Conservation (phyloP, 495 filamentous ascomycete species). For the Penicillium soppii region DNA sequence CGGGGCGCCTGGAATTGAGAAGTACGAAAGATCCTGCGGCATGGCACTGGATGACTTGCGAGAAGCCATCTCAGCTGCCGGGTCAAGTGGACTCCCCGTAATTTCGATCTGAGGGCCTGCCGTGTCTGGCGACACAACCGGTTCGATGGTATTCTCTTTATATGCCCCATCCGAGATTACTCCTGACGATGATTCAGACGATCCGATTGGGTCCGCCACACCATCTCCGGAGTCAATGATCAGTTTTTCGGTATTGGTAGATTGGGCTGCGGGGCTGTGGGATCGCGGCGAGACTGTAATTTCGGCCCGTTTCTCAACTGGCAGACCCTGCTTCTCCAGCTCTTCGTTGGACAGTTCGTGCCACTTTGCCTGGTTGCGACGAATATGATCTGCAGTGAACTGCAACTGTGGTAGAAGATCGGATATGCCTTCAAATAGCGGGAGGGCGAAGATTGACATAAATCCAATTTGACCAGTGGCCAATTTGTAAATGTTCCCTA, state of each 20-base stretch:
- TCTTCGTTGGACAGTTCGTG: conserved; percentile 61
- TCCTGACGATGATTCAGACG: conserved; percentile 21
- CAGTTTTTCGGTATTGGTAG: conserved; percentile 2
- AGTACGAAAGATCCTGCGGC: conserved; percentile 32
- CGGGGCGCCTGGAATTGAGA: conserved; percentile 26
- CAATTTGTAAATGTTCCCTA: conserved; percentile 78
- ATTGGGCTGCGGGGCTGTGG: conserved; percentile 29
- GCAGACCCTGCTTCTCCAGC: conserved; percentile 31
- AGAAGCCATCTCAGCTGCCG: conserved; percentile 20
- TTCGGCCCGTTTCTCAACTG: conserved; percentile 19
- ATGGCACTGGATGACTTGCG: conserved; percentile 40
- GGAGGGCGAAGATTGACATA: conserved; percentile 92
- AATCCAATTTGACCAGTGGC: conserved; percentile 87
- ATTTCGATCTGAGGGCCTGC: conserved; percentile 44
- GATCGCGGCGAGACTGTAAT: conserved; percentile 38
- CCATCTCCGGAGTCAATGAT: background rate
- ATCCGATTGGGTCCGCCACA: conserved; percentile 14
- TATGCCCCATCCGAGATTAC: conserved; percentile 18
- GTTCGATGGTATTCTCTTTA: conserved; percentile 40
- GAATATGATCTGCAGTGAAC: conserved; percentile 79
- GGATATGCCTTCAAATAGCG: conserved; percentile 81
- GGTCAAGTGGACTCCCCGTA: conserved; percentile 24
- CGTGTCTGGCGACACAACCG: conserved; percentile 41
- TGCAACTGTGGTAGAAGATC: conserved; percentile 80
- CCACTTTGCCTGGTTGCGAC: conserved; percentile 72